Percentiles rank a stretch among this genome's conserved stretches.
Evolutionary conservation across 371 early-diverging fungal species (phyloP).

Genomic region (Choanephora cucurbitarum): DNA sequence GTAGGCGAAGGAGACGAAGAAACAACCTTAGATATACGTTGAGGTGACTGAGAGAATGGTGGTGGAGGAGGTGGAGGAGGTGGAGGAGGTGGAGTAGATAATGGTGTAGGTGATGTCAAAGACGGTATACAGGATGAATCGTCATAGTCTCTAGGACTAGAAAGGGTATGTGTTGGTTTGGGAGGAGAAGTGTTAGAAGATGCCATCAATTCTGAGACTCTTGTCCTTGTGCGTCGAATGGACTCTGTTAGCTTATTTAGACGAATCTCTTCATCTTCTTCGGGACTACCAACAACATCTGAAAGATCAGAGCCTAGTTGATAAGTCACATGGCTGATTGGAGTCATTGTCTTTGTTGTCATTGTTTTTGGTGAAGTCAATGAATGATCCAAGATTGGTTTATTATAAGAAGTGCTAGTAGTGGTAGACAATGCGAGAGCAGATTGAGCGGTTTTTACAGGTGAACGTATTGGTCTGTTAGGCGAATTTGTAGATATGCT

Average conservation of each 20-base stretch:
- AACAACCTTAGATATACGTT: background rate
- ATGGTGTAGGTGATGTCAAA: background rate
- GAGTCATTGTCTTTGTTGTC: background rate
- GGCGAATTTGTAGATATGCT: too few species aligned
- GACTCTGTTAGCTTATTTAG: background rate
- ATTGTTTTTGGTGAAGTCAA: background rate
- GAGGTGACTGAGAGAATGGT: too few species aligned
- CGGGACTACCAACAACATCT: background rate
- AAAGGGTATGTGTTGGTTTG: conserved; percentile 5
- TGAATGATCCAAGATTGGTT: too few species aligned
- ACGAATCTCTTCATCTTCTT: background rate
- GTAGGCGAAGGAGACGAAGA: background rate
- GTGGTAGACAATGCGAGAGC: background rate
- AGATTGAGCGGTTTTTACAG: background rate
- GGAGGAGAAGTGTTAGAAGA: background rate
- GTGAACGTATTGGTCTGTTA: background rate
- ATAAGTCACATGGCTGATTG: background rate
- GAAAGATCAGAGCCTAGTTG: background rate
- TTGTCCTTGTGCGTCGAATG: conserved; percentile 2
- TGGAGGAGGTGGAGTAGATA: conserved; percentile 5
- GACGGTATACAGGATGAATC: background rate
- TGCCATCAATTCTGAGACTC: background rate
- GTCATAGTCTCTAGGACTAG: background rate
- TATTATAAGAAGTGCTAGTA: too few species aligned
- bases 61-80: background rate